These are phyloP conservation scores for Pythium apleroticum DNA, from an alignment of 352 stramenopile genomes.

Conservation along the genomic window DNA sequence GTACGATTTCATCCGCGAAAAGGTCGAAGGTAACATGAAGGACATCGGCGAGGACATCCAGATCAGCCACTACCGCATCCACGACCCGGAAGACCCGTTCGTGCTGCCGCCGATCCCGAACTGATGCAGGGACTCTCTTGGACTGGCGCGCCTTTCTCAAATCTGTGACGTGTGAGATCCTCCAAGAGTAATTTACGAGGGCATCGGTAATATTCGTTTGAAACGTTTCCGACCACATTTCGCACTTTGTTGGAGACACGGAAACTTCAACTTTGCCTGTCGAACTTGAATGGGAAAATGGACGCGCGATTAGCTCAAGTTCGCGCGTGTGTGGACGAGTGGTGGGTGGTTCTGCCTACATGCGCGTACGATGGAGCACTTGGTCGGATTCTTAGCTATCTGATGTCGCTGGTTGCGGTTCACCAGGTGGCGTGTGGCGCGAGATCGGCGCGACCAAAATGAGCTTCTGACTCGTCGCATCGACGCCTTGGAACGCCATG, in stretches of 20 bases:
- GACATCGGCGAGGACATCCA: conserved; percentile 92
- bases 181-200: background rate
- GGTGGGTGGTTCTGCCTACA: background rate
- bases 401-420: background rate
- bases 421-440: conserved; percentile 12
- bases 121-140: no score
- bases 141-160: background rate
- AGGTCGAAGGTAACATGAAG: conserved; percentile 90
- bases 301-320: conserved; percentile 12
- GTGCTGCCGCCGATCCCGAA: background rate
- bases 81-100: background rate
- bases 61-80: conserved; percentile 69
- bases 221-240: background rate
- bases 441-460: conserved; percentile 4
- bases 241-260: background rate
- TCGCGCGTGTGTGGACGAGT: conserved; percentile 13
- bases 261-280: conserved; percentile 7
- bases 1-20: conserved; percentile 81
- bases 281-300: conserved; percentile 7
- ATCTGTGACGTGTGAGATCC: background rate
- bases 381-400: background rate
- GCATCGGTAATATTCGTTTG: background rate
- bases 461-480: background rate
- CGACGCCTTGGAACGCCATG: background rate
- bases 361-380: background rate